Evolutionary conservation across 257 asterid genomes (phyloP), one percentile per base, ranked within the genome.

Genomic region (Euphrasia confusa): DNA sequence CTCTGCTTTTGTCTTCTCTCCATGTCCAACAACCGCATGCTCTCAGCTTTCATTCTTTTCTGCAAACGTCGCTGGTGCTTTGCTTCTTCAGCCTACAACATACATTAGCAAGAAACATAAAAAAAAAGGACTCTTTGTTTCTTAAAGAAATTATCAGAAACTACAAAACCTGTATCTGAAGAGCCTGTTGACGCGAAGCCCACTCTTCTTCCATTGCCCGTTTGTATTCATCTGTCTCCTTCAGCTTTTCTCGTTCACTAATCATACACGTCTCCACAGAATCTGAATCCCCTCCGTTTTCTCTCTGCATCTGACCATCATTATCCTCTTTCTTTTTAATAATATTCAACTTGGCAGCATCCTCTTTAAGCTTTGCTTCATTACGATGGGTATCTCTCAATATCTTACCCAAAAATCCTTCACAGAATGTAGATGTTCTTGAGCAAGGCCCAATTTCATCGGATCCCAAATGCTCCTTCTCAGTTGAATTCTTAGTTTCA

Each of bases 1-100:
- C 99, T 95, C 72, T 83, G 74, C 61, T 89, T 89, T 72, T 85
- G 96, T 79, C 99, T 87, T 77, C 83, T 85, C 80, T 93, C 94
- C 96, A 93, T 82, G 71, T 93, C 99, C 73, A 80, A 59, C 66
- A 85, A 35, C 17, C 97, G 97, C 84, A 79, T 49, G 64, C 69
- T 77, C 84, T 89, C 97, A 59, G 92, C 89, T 75, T 78, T 87
- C 79, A 12, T 71, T 73, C 95, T 80, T 89, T 85, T 93, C 66
- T 14, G 80, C 79, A 83, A 6, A 64, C 67, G 79, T 50, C 81
- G 74, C 75, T 70, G 61, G 5, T 48, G 71, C 63, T 80, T 82
- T 70, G 95, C 97, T 85, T 82, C 95, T 81, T 87, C 92, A 69
- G 99, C 95, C 99, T 93, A 72, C 35, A 75, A 58, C 64, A 37